phyloP scores from a whole-genome alignment of 2,329 filamentous ascomycete genomes.

The Aspergillus viridinutans region DNA sequence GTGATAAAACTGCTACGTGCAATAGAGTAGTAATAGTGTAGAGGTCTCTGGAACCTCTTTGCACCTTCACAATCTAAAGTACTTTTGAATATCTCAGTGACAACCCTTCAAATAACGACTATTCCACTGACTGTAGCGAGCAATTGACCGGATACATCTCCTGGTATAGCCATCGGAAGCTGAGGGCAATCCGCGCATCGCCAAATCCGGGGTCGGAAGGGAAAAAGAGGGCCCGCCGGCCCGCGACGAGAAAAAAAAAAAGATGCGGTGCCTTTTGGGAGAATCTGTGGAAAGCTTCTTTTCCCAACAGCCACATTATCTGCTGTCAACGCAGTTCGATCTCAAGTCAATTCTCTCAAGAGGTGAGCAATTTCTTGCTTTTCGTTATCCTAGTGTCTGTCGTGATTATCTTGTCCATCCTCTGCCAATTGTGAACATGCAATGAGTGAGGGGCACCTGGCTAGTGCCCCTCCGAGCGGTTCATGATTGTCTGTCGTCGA shows the following conservation, averaged over 20 bases:
- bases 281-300: neutral
- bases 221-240: slow-evolving; percentile 15
- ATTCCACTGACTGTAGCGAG: neutral
- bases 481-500: neutral
- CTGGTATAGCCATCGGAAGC: neutral
- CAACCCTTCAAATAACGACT: neutral
- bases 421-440: neutral
- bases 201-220: slow-evolving; percentile 18
- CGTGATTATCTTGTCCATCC: neutral
- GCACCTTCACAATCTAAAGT: neutral
- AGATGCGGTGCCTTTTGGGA: neutral
- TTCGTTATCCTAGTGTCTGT: neutral
- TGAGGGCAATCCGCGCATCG: neutral
- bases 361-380: slow-evolving; percentile 11
- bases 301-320: neutral
- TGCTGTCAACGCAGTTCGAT: slow-evolving; percentile 8
- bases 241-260: slow-evolving; percentile 14
- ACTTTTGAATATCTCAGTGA: neutral
- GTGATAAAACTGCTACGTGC: neutral
- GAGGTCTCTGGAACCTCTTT: neutral
- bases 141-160: neutral
- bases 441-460: slow-evolving; percentile 9
- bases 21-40: neutral
- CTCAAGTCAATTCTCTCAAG: slow-evolving; percentile 12
- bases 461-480: slow-evolving; percentile 1